Evolutionary conservation across 345 rosid species (phyloP), one percentile per base, ranked within the genome.

Genomic region (Noccaea caerulescens): DNA sequence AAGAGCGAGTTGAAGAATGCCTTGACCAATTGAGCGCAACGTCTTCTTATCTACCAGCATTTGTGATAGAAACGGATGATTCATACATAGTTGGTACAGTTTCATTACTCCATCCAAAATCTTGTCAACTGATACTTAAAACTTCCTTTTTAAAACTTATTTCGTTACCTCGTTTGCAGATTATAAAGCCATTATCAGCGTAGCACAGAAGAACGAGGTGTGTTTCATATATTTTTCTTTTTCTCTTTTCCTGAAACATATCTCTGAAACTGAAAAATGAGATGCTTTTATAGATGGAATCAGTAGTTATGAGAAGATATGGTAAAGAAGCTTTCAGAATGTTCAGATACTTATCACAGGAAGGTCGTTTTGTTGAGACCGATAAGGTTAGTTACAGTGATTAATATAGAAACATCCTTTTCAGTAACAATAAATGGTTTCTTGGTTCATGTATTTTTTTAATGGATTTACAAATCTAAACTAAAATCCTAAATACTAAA

Each of bases 151-250:
- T 13, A 18, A 12, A 12, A 37, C 4, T 16, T 43, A 3, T 20
- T 30, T 65, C 13, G 7, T 14, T 71, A 44, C 66, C 71, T 56
- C 20, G 14, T 78, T 32, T 72, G 71, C 86, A 94, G 97, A 94
- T 72, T 81, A 83, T 75, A 86, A 80, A 79, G 68, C 76, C 64
- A 89, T 88, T 45, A 80, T 91, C 53, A 86, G 83, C 69, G 68
- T 68, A 67, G 95, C 95, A 60, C 93, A 88, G 80, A 82, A 66
- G 75, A 88, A 85, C 11, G 97, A 94, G 96, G 99, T 93, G 38
- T 52, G 76, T 74, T 67, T 37, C 39, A 7, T 32, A 6, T 54
- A 1, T 53, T 25, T 25, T 58, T 1, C 1, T 8, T 25, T 0
- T n/a, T 25, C 0, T 2, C 1, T 5, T 45, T 23, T 34, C 25